A percentile compares a stretch with the other conserved stretches of the same genome.
Conservation (phyloP, 179 eudicot species). For the Camellia oleifera region DNA sequence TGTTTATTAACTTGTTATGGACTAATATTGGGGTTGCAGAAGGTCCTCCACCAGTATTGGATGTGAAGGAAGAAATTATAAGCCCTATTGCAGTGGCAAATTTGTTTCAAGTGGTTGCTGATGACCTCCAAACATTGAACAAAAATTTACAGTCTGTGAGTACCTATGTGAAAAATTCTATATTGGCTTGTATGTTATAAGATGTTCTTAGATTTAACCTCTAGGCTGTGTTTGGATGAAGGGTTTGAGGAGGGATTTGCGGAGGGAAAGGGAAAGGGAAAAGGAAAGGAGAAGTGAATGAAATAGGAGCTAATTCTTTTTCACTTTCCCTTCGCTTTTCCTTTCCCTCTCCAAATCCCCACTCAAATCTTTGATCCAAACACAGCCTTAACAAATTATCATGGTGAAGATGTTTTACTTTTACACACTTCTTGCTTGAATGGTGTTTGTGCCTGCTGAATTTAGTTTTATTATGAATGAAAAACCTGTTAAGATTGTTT, state of each 20-base stretch:
- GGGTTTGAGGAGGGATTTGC: too few relatives aligned
- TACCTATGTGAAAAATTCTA: constrained; percentile 10
- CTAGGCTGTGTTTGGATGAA: too few relatives aligned
- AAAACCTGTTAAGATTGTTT: background rate
- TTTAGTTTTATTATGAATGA: too few relatives aligned
- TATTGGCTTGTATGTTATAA: background rate
- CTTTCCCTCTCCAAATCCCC: too few relatives aligned
- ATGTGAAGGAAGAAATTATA: constrained; percentile 37
- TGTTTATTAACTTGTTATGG: background rate
- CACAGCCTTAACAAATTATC: background rate
- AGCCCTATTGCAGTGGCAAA: constrained; percentile 39
- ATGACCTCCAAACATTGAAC: constrained; percentile 71
- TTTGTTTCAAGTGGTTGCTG: constrained; percentile 85
- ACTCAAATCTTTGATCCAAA: too few relatives aligned
- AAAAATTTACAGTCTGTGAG: constrained; percentile 83
- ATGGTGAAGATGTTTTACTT: background rate
- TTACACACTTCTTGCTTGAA: background rate
- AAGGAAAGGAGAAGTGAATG: too few relatives aligned
- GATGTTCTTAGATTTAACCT: background rate
- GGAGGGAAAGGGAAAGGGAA: too few relatives aligned
- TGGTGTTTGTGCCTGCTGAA: too few relatives aligned
- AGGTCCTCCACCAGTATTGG: constrained; percentile 46
- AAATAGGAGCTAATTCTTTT: background rate
- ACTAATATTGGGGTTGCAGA: constrained; percentile 38
- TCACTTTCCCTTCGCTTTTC: background rate